Evolutionary conservation across 768 basidiomycete species (phyloP).

Genomic region (Mycena sanguinolenta): DNA sequence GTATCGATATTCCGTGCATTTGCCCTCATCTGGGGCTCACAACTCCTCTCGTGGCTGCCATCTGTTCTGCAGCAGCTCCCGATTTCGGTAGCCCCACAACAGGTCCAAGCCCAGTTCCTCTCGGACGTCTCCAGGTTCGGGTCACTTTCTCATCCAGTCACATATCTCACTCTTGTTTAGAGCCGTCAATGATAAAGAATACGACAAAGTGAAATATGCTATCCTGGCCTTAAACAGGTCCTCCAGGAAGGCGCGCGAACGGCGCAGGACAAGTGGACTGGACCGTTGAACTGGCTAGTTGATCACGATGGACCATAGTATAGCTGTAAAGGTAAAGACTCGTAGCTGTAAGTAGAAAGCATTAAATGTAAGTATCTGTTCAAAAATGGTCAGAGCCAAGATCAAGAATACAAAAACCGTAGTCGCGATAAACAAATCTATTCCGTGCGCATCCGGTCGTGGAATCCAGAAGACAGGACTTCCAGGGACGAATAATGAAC

Average conservation of each 20-base stretch:
- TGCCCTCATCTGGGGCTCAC: conserved; percentile 73
- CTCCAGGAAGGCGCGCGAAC: conserved; percentile 80
- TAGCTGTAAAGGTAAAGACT: conserved; percentile 29
- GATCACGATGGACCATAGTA: conserved; percentile 6
- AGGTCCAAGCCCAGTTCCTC: conserved; percentile 80
- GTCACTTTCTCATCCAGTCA: conserved; percentile 28
- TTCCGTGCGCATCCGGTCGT: too few species aligned
- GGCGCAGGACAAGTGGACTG: conserved; percentile 60
- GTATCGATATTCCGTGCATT: conserved; percentile 84
- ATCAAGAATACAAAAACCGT: too few species aligned
- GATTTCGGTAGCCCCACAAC: conserved; percentile 66
- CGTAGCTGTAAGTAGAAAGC: conserved; percentile 24
- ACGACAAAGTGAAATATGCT: conserved; percentile 87
- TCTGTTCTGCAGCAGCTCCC: conserved; percentile 80
- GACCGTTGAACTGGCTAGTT: conserved; percentile 46
- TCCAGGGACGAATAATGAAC: too few species aligned
- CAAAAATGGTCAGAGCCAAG: too few species aligned
- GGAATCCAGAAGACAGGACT: too few species aligned
- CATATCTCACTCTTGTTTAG: conserved; percentile 52
- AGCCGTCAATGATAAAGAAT: conserved; percentile 72
- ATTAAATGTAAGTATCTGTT: conserved; percentile 30
- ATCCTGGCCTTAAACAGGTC: conserved; percentile 78
- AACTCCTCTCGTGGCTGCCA: conserved; percentile 81
- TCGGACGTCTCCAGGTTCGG: conserved; percentile 80
- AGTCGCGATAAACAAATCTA: too few species aligned